A percentile compares a stretch with the other conserved stretches of the same genome.
Conservation (phyloP, 1,284 basidiomycete species). For the Earliella scabrosa region DNA sequence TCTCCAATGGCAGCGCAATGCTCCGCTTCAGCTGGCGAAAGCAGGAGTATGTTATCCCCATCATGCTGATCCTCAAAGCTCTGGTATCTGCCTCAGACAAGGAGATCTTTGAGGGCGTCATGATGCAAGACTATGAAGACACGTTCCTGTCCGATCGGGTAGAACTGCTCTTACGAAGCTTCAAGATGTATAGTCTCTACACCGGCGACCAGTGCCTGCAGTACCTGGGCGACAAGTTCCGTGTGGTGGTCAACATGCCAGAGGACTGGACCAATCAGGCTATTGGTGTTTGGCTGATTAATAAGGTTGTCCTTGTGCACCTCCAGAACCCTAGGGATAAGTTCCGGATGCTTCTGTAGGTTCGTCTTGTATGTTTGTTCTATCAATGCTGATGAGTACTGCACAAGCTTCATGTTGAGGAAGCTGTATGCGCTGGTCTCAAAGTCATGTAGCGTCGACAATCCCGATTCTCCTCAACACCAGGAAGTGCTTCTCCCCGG, state of each 20-base stretch:
- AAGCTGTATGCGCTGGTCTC: slow-evolving; percentile 96
- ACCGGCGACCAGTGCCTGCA: slow-evolving; percentile 95
- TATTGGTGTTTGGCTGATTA: slow-evolving; percentile 85
- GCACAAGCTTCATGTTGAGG: slow-evolving; percentile 91
- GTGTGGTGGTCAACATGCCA: slow-evolving; percentile 89
- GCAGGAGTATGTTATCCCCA: slow-evolving; percentile 98
- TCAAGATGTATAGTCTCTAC: slow-evolving; percentile 90
- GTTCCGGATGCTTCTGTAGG: slow-evolving; percentile 93
- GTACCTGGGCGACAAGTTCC: slow-evolving; percentile 98
- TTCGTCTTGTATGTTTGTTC: slow-evolving; percentile 1
- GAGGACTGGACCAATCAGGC: slow-evolving; percentile 92
- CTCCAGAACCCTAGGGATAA: slow-evolving; percentile 92
- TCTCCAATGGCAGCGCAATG: slow-evolving; percentile 95
- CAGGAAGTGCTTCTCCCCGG: slow-evolving; percentile 98
- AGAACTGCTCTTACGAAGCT: slow-evolving; percentile 95
- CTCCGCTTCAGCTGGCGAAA: slow-evolving; percentile 97
- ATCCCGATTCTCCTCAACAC: slow-evolving; percentile 98
- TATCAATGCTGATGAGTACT: background rate
- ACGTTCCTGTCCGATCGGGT: slow-evolving; percentile 98
- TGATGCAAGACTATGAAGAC: slow-evolving; percentile 97
- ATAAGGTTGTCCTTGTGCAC: slow-evolving; percentile 92
- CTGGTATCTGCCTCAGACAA: slow-evolving; percentile 94
- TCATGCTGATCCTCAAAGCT: slow-evolving; percentile 97
- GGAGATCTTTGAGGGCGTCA: slow-evolving; percentile 97
- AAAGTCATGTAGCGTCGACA: slow-evolving; percentile 91